Evolutionary conservation across 306 rosid genomes (phyloP).

Genomic region (Castanospermum australe): DNA sequence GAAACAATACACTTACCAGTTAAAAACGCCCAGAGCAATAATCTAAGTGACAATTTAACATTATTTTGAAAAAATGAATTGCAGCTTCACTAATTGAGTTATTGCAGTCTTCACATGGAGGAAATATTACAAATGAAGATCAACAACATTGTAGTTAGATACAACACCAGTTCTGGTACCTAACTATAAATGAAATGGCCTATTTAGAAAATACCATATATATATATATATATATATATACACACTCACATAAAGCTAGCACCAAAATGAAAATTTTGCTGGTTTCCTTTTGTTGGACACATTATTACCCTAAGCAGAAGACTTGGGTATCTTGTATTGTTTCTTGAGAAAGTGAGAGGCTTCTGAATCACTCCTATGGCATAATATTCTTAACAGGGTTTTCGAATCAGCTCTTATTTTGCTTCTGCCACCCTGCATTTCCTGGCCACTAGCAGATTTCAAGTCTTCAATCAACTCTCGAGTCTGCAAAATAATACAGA

Average conservation of each 20-base stretch:
- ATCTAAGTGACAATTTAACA: too few relatives aligned
- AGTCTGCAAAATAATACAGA: slow-evolving; percentile 55
- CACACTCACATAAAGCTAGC: slow-evolving; percentile 37
- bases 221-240: too few relatives aligned
- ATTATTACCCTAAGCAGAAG: slow-evolving; percentile 58
- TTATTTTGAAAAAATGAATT: slow-evolving; percentile 3
- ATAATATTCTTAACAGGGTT: slow-evolving; percentile 81
- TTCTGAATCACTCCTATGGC: slow-evolving; percentile 86
- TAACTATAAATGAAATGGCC: slow-evolving; percentile 27
- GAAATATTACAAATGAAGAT: slow-evolving; percentile 34
- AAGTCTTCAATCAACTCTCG: slow-evolving; percentile 89
- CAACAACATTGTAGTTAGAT: not conserved
- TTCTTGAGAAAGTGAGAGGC: slow-evolving; percentile 94
- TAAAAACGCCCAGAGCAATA: too few relatives aligned
- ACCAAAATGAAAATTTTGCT: slow-evolving; percentile 22
- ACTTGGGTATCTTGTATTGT: slow-evolving; percentile 89
- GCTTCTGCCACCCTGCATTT: slow-evolving; percentile 67
- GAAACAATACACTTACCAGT: too few relatives aligned
- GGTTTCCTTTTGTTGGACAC: slow-evolving; percentile 22
- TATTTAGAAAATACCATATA: slow-evolving; percentile 21
- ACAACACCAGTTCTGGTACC: not conserved
- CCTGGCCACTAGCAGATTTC: slow-evolving; percentile 68
- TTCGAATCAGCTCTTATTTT: slow-evolving; percentile 85
- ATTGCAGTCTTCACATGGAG: slow-evolving; percentile 38
- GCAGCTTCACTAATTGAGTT: slow-evolving; percentile 23